Evolutionary conservation across 257 asterid genomes (phyloP).

Genomic region (Ilex aquifolium): DNA sequence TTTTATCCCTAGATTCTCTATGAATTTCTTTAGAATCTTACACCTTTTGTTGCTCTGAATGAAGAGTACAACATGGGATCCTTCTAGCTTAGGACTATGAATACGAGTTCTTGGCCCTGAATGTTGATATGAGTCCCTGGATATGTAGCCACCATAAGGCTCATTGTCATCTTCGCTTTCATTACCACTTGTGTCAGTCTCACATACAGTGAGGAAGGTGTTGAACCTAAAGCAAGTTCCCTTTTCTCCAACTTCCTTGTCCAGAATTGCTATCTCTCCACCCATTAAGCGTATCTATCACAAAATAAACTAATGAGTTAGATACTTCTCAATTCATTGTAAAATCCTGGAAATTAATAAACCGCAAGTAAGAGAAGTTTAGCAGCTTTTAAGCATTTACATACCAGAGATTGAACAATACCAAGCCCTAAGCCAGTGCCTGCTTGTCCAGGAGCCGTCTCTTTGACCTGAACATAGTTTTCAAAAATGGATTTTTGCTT

Average conservation of each 20-base stretch:
- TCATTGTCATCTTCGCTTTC: conserved; percentile 22
- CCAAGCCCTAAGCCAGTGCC: conserved; percentile 87
- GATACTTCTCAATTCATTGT: not conserved
- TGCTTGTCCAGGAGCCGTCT: conserved; percentile 36
- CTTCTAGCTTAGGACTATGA: conserved; percentile 31
- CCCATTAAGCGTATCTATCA: conserved; percentile 68
- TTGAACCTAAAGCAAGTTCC: conserved; percentile 62
- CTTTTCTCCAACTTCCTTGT: conserved; percentile 45
- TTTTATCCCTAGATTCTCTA: conserved; percentile 41
- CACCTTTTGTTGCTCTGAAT: conserved; percentile 41
- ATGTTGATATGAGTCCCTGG: conserved; percentile 16
- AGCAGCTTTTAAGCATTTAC: conserved; percentile 1
- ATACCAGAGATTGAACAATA: conserved; percentile 77
- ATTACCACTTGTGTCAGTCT: conserved; percentile 2
- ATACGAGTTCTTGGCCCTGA: conserved; percentile 18
- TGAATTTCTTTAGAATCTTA: conserved; percentile 31
- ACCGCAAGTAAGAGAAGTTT: not conserved
- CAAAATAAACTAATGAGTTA: not conserved
- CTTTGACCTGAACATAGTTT: conserved; percentile 76
- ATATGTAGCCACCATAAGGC: conserved; percentile 8
- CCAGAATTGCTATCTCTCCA: conserved; percentile 60
- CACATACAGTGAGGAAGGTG: conserved; percentile 18
- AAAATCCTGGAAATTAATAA: too few relatives aligned
- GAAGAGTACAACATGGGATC: conserved; percentile 53
- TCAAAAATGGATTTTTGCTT: conserved; percentile 55